Base-by-base conservation (phyloP, 2,329 filamentous ascomycete species). In the Lecanosticta acicola region DNA sequence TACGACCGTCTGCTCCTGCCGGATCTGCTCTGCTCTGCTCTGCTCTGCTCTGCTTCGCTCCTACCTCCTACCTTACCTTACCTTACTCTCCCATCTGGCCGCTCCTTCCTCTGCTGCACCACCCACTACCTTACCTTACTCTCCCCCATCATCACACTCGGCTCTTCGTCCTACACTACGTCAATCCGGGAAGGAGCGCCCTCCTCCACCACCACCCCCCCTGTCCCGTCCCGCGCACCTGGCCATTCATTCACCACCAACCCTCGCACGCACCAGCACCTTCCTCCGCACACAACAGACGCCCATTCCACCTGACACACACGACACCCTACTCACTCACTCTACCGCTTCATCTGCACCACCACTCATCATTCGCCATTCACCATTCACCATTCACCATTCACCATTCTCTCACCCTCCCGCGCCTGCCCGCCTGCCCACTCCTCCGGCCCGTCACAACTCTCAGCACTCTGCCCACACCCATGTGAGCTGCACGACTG, bases 401-500 rank as follows among this genome's bases (percentile, higher is more conserved):
- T n/a, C n/a, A n/a, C n/a, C n/a, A n/a, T n/a, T n/a, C n/a, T n/a
- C n/a, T n/a, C n/a, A n/a, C n/a, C n/a, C n/a, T n/a, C n/a, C n/a
- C n/a, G n/a, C n/a, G n/a, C n/a, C n/a, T n/a, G n/a, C n/a, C n/a
- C n/a, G n/a, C n/a, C n/a, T n/a, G n/a, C n/a, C n/a, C n/a, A n/a
- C n/a, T n/a, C n/a, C n/a, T n/a, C n/a, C n/a, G n/a, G n/a, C n/a
- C n/a, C n/a, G n/a, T n/a, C n/a, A n/a, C n/a, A n/a, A n/a, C n/a
- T n/a, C n/a, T n/a, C n/a, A n/a, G n/a, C n/a, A n/a, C n/a, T n/a
- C n/a, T n/a, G n/a, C n/a, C n/a, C n/a, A n/a, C n/a, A 29, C 35
- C 14, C 35, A 37, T 37, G 35, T 37, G 35, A 18, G 35, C 35
- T 37, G 35, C 18, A 37, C 35, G 16, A 16, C 35, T 37, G 35